Evolutionary conservation across 768 basidiomycete genomes (phyloP).

Genomic region (Mycena pura): DNA sequence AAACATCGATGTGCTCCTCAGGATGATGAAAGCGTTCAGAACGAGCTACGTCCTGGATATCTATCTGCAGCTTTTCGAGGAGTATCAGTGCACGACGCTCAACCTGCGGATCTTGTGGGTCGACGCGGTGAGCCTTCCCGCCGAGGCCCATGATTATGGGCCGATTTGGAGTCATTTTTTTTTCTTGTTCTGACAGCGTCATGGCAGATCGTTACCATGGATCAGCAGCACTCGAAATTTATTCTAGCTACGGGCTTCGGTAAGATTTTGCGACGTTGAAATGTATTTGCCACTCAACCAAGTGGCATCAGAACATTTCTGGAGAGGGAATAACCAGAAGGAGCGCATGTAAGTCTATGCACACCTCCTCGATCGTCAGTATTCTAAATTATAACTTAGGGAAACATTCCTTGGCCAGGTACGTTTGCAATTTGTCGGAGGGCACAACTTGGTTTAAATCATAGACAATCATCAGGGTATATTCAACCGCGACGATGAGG

Average conservation of each 20-base stretch:
- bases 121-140: constrained; percentile 59
- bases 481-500: constrained; percentile 79
- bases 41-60: constrained; percentile 68
- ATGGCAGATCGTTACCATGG: constrained; percentile 84
- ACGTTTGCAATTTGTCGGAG: background rate
- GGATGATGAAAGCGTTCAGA: constrained; percentile 60
- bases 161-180: background rate
- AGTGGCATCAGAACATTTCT: constrained; percentile 52
- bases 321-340: constrained; percentile 68
- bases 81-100: constrained; percentile 73
- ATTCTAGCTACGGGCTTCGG: constrained; percentile 69
- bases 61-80: constrained; percentile 70
- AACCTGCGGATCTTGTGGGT: constrained; percentile 74
- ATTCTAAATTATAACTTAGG: constrained; percentile 39
- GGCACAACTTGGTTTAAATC: background rate
- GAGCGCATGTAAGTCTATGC: constrained; percentile 67
- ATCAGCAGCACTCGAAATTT: constrained; percentile 71
- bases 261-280: background rate
- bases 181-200: no score
- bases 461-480: constrained; percentile 52
- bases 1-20: constrained; percentile 73
- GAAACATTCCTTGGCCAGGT: constrained; percentile 64
- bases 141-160: background rate
- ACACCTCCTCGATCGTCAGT: no score
- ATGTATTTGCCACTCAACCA: background rate